These are phyloP conservation scores for Hypholoma sublateritium DNA, from an alignment of 768 basidiomycete genomes.

Conservation along the genomic window DNA sequence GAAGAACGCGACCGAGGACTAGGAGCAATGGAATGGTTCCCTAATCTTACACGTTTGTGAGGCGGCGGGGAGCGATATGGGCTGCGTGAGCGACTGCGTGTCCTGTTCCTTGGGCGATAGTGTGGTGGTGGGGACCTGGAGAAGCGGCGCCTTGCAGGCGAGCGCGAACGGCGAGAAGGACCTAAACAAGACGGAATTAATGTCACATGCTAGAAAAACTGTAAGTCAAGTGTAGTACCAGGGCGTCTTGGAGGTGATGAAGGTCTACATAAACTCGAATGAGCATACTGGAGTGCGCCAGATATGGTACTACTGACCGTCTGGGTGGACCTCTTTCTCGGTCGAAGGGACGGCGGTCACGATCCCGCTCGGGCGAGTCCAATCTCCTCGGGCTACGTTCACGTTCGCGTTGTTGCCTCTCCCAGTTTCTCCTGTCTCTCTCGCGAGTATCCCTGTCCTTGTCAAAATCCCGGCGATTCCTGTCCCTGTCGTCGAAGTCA, in stretches of 20 bases:
- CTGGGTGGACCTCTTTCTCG: conserved; percentile 23
- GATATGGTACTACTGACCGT: conserved; percentile 15
- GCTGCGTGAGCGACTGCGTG: conserved; percentile 25
- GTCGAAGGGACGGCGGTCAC: conserved; percentile 22
- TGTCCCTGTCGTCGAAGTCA: conserved; percentile 23
- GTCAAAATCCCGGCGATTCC: conserved; percentile 14
- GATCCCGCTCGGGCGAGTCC: conserved; percentile 21
- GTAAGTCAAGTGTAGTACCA: conserved; percentile 2
- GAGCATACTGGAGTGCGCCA: background rate
- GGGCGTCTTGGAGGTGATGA: conserved; percentile 9
- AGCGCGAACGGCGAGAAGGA: conserved; percentile 21
- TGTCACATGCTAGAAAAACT: background rate
- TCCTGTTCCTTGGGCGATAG: conserved; percentile 16
- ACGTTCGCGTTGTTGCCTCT: conserved; percentile 15
- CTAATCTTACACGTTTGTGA: conserved; percentile 22
- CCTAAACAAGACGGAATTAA: conserved; percentile 8
- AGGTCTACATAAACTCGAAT: conserved; percentile 7
- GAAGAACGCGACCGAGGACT: conserved; percentile 25
- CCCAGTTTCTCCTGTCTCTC: conserved; percentile 14
- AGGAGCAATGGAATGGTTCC: conserved; percentile 26
- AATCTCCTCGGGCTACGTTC: conserved; percentile 23
- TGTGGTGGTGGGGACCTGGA: conserved; percentile 19
- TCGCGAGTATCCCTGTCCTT: conserved; percentile 18
- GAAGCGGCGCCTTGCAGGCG: conserved; percentile 24
- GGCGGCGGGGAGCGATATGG: conserved; percentile 21